Conservation (phyloP, 2,329 filamentous ascomycete genomes). For the Aureobasidium sp. region DNA sequence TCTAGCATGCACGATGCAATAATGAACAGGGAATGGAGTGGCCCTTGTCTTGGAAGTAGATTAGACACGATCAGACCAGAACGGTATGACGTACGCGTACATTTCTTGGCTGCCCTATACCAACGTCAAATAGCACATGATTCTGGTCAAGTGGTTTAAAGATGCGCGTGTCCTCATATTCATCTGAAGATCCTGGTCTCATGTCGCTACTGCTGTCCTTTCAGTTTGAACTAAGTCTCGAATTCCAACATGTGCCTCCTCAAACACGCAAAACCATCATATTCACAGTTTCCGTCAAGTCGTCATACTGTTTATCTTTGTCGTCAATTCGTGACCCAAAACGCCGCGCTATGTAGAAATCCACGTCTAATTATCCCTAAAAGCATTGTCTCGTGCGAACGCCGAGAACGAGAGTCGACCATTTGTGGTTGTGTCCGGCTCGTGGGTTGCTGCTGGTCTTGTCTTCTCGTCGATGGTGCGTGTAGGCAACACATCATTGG, state of each 20-base stretch:
- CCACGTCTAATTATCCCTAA: conserved; percentile 1
- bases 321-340: conserved; percentile 6
- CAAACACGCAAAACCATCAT: neutral
- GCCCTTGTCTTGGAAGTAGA: neutral
- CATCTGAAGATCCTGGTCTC: neutral
- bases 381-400: conserved; percentile 12
- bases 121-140: neutral
- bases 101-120: conserved; percentile 5
- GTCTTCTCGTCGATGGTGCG: neutral
- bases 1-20: neutral
- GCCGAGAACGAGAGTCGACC: conserved; percentile 6
- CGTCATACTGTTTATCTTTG: neutral
- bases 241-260: neutral
- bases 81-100: conserved; percentile 2
- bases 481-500: neutral
- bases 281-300: neutral
- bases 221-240: neutral
- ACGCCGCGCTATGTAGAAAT: conserved; percentile 10
- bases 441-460: neutral
- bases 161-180: neutral
- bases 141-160: neutral
- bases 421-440: neutral
- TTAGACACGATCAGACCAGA: neutral
- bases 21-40: conserved; percentile 1
- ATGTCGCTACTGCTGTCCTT: neutral